phyloP scores from a whole-genome alignment of 106 monocot genomes.

The Phalaenopsis equestris region DNA sequence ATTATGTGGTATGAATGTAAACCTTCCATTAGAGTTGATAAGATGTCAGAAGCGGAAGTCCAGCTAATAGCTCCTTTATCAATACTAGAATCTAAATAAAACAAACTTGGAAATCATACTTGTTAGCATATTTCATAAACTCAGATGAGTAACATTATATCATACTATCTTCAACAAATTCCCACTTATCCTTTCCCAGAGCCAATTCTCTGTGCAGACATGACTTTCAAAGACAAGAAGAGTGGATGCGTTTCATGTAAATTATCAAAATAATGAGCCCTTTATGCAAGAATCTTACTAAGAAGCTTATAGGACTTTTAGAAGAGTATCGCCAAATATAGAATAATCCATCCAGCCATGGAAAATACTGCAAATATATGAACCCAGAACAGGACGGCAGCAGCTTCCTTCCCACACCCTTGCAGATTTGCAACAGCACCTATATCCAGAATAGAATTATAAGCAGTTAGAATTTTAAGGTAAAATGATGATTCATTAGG shows the following conservation, averaged over 20 bases:
- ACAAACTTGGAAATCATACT: too few species aligned
- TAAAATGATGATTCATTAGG: neutral
- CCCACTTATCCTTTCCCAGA: neutral
- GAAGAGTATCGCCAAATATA: constrained; percentile 60
- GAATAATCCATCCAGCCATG: constrained; percentile 78
- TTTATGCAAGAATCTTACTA: neutral
- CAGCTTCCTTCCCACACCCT: constrained; percentile 84
- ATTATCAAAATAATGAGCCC: neutral
- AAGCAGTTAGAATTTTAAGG: neutral
- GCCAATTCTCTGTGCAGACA: too few species aligned
- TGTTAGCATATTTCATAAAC: too few species aligned
- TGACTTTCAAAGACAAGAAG: neutral
- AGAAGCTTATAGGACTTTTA: constrained; percentile 9
- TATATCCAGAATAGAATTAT: constrained; percentile 9
- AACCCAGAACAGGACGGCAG: constrained; percentile 82
- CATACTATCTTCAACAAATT: neutral
- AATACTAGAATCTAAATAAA: too few species aligned
- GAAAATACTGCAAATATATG: constrained; percentile 85
- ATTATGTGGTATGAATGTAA: too few species aligned
- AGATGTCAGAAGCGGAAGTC: too few species aligned
- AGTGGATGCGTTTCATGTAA: neutral
- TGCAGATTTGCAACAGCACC: constrained; percentile 77
- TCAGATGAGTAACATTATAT: neutral
- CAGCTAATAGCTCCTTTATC: neutral
- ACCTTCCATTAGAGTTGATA: too few species aligned